Evolutionary conservation across 2,329 filamentous ascomycete species (phyloP), one percentile per base, ranked within the genome.

Genomic region (Calonectria hawksworthii): DNA sequence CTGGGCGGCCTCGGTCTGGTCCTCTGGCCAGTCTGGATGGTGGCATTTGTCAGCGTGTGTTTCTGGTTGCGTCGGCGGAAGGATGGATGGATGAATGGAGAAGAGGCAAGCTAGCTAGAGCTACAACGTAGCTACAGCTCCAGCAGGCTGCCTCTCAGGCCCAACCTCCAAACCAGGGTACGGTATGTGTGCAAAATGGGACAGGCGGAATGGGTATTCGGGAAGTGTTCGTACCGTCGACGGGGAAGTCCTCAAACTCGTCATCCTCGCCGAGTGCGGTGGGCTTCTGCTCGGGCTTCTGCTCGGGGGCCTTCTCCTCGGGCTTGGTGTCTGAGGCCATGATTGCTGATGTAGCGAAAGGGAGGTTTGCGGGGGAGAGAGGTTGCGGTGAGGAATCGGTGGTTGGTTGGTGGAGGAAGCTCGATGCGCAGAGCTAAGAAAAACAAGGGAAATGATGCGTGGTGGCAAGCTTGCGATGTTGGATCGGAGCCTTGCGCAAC

Each of bases 231-330:
- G 52, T 87, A 98, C 97, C 96, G 87, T 99, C 96, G 72, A 98
- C 94, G 32, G 97, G 97, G 83, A 99, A 99, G 86, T 99, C 97
- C 85, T 99, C 97, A 83, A 99, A 99, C 88, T 99, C 97, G 86
- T 99, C 97, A 83, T 99, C 97, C 85, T 99, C 97, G 86, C 98
- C 97, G 34, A 99, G 90, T 73, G 94, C 91, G 41, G 93, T 80
- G 82, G 92, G 79, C 79, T 81, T 81, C 75, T 81, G 77, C 74
- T 81, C 77, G 64, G 76, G 69, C 75, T 82, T 81, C 59, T 78
- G 74, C 74, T 82, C 80, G 56, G 63, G 72, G 59, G 79, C 78
- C 76, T 79, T 79, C 26, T 82, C 78, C 34, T 77, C 79, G 59
- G 80, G 73, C 79, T 81, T 81, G 54, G 80, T 77, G 61, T 81